Base-by-base conservation (phyloP, 2,329 filamentous ascomycete species). In the Myriosclerotinia duriaeana region DNA sequence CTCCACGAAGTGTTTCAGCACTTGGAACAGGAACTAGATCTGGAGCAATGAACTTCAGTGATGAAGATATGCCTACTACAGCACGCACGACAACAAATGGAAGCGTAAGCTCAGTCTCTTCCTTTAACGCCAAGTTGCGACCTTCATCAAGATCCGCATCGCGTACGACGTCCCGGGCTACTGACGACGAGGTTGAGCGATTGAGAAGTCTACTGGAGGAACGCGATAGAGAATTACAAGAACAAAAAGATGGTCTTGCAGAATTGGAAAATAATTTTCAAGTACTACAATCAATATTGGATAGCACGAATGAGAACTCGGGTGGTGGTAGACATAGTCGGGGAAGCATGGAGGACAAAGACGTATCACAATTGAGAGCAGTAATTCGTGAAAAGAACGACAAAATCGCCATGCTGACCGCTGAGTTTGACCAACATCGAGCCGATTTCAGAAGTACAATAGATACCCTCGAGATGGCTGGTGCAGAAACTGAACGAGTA, bases 401-500 rank as follows among this genome's bases (percentile, higher is more conserved):
- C 67, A 97, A 93, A 81, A 97, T 99, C 71, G 88, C 90, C 36
- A 89, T 94, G 82, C 85, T 99, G 72, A 98, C 93, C 0, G 87
- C 91, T 11, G 95, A 99, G 76, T 99, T 99, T 74, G 95, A 99
- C 76, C 87, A 90, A 12, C 94, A 99, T 76, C 86, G 95, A 67
- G 94, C 95, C 22, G 95, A 99, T 78, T 99, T 99, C 79, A 85
- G 95, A 71, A 97, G 92, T 77, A 99, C 95, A 22, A 95, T 99
- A 69, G 95, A 99, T 79, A 97, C 94, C 0, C 83, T 99, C 61
- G 95, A 99, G 78, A 86, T 98, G 80, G 96, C 95, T 2, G 96
- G 93, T 75, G 91, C 93, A 0, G 95, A 99, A 80, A 99, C 95
- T 0, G 91, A 97, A 78, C 86, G 94, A 36, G 94, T 99, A 17